A percentile compares a stretch with the other conserved stretches of the same genome.
phyloP scores from a whole-genome alignment of 2,329 filamentous ascomycete genomes.

The Penicillium sclerotigenum region DNA sequence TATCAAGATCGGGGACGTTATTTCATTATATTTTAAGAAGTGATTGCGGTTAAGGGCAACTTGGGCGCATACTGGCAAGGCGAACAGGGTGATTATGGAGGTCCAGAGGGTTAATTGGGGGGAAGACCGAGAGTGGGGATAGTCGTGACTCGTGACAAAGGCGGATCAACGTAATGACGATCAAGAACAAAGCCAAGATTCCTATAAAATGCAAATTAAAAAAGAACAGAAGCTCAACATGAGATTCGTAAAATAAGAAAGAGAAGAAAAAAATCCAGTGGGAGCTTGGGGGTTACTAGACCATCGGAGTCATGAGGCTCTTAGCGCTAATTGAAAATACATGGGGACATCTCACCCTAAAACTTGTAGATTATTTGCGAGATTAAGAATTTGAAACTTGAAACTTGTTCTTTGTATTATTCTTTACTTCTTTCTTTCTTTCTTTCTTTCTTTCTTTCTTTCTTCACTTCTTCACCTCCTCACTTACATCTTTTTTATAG shows the following conservation, averaged over 20 bases:
- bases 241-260: background rate
- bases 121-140: slow-evolving; percentile 3
- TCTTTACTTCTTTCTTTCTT: background rate
- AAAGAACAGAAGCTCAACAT: background rate
- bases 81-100: slow-evolving; percentile 1
- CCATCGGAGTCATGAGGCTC: background rate
- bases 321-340: no score
- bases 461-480: background rate
- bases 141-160: slow-evolving; percentile 12
- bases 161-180: slow-evolving; percentile 8
- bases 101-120: slow-evolving; percentile 8
- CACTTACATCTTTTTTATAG: background rate
- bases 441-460: background rate
- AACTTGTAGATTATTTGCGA: background rate
- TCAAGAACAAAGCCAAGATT: slow-evolving; percentile 4
- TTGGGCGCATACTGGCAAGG: slow-evolving; percentile 5
- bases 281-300: background rate
- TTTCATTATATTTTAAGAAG: background rate
- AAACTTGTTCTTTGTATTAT: background rate
- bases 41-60: background rate
- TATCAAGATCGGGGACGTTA: background rate
- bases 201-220: background rate
- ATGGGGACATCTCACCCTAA: background rate
- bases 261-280: background rate
- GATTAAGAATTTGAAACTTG: background rate